Base-by-base conservation (phyloP, 2,329 filamentous ascomycete species). In the Helicocarpus griseus region DNA sequence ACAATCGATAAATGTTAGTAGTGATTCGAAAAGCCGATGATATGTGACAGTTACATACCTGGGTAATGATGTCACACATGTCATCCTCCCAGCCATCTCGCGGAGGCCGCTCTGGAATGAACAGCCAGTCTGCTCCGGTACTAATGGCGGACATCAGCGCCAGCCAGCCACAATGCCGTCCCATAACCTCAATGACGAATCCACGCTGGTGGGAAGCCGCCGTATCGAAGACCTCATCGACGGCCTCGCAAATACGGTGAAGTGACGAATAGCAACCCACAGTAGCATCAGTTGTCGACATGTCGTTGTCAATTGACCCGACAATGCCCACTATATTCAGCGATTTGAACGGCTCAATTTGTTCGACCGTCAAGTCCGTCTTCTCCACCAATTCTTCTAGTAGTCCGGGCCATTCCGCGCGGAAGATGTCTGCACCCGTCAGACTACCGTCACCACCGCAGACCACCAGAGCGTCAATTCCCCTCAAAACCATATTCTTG, bases 181-280 rank as follows among this genome's bases (percentile, higher is more conserved):
- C 93, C 93, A 98, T 98, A 63, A 98, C 93, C 69, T 96, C 93
- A 56, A 98, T 87, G 52, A 98, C 90, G 69, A 98, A 98, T 36
- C 93, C 93, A 61, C 93, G 80, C 58, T 95, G 94, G 70, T 98
- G 93, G 26, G 90, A 96, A 49, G 91, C 91, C 0, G 93, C 97
- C 19, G 91, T 90, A 70, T 98, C 91, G 61, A 98, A 75, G 26
- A 75, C 95, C 65, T 89, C 91, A 73, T 98, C 93, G 53, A 98
- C 88, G 65, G 91, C 88, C 67, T 96, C 87, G 72, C 91, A 97
- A 61, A 98, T 95, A 54, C 91, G 84, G 45, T 86, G 83, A 51
- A 98, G 80, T 22, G 93, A 93, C 40, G 90, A 95, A 74, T 95
- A 97, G 68, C 88, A 94, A 51, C 93, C 93, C 66, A 98, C 96